phyloP scores from a whole-genome alignment of 1,139 yeast species.

The Suhomyces bokatorum region DNA sequence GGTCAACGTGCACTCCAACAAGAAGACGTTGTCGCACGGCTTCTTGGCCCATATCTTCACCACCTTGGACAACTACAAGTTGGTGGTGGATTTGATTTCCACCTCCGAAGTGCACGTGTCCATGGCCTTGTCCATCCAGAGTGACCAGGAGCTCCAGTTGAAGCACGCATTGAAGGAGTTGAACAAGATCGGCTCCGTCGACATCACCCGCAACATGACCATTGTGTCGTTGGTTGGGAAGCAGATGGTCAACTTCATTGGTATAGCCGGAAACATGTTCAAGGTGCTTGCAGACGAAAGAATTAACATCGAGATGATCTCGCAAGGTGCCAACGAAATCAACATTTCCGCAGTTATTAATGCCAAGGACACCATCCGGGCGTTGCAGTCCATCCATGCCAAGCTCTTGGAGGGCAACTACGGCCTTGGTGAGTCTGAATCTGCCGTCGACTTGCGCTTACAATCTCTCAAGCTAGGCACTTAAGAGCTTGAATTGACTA shows the following conservation, averaged over 20 bases:
- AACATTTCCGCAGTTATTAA: slow-evolving; percentile 94
- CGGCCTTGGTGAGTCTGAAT: slow-evolving; percentile 29
- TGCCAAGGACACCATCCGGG: slow-evolving; percentile 78
- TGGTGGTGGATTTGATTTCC: slow-evolving; percentile 93
- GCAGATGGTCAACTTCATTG: slow-evolving; percentile 94
- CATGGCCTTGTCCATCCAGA: slow-evolving; percentile 85
- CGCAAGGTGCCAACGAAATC: slow-evolving; percentile 97
- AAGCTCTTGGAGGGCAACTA: slow-evolving; percentile 57
- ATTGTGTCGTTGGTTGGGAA: slow-evolving; percentile 93
- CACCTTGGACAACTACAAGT: slow-evolving; percentile 76
- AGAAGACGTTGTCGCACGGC: slow-evolving; percentile 90
- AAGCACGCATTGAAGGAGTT: slow-evolving; percentile 76
- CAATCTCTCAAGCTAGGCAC: slow-evolving; percentile 28
- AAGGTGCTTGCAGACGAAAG: slow-evolving; percentile 89
- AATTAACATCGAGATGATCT: slow-evolving; percentile 94
- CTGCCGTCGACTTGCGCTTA: slow-evolving; percentile 41
- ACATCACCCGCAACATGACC: slow-evolving; percentile 82
- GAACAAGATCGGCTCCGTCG: slow-evolving; percentile 81
- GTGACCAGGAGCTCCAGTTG: slow-evolving; percentile 58
- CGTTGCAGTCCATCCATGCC: slow-evolving; percentile 82
- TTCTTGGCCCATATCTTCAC: slow-evolving; percentile 89
- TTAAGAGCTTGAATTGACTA: too few species aligned
- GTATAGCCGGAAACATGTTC: slow-evolving; percentile 97
- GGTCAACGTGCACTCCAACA: slow-evolving; percentile 88
- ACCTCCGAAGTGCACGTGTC: slow-evolving; percentile 98